phyloP scores from a whole-genome alignment of 495 filamentous ascomycete genomes.

The Aspergillus nidulans region DNA sequence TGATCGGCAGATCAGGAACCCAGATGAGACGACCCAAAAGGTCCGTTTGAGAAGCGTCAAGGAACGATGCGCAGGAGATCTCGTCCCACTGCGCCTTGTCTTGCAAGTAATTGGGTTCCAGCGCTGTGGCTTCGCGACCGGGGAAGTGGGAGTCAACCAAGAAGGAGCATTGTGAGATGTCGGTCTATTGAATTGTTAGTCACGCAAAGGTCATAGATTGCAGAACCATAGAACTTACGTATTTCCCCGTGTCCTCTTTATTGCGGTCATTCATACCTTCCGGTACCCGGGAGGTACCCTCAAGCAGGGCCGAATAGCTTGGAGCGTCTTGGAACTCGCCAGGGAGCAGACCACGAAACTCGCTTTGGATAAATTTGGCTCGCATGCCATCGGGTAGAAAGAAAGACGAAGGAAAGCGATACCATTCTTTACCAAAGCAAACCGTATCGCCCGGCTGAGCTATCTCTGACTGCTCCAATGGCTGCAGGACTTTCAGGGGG shows the following conservation, averaged over 20 bases:
- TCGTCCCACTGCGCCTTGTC: slow-evolving; percentile 69
- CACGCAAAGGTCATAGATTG: not conserved
- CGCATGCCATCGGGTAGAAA: slow-evolving; percentile 74
- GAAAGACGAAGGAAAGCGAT: slow-evolving; percentile 92
- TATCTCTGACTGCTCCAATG: slow-evolving; percentile 46
- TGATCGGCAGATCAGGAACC: slow-evolving; percentile 67
- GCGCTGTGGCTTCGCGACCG: slow-evolving; percentile 42
- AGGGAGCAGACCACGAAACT: slow-evolving; percentile 84
- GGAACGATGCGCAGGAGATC: slow-evolving; percentile 67
- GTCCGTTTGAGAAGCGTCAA: slow-evolving; percentile 72
- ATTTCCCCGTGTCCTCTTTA: slow-evolving; percentile 80
- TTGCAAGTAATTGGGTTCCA: slow-evolving; percentile 71
- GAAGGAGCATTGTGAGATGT: slow-evolving; percentile 71
- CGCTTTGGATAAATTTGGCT: slow-evolving; percentile 83
- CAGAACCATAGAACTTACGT: slow-evolving; percentile 48
- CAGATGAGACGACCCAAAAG: slow-evolving; percentile 76
- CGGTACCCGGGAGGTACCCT: slow-evolving; percentile 76
- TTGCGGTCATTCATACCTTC: slow-evolving; percentile 92
- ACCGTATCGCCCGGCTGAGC: slow-evolving; percentile 59
- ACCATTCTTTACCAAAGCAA: slow-evolving; percentile 97
- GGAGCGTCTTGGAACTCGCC: slow-evolving; percentile 79
- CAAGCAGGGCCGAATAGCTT: slow-evolving; percentile 55
- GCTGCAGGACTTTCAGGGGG: slow-evolving; percentile 70
- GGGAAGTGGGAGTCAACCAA: slow-evolving; percentile 85
- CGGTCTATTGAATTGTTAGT: slow-evolving; percentile 42